Conservation (phyloP, 768 basidiomycete species). For the Melanogaster broomeanus region DNA sequence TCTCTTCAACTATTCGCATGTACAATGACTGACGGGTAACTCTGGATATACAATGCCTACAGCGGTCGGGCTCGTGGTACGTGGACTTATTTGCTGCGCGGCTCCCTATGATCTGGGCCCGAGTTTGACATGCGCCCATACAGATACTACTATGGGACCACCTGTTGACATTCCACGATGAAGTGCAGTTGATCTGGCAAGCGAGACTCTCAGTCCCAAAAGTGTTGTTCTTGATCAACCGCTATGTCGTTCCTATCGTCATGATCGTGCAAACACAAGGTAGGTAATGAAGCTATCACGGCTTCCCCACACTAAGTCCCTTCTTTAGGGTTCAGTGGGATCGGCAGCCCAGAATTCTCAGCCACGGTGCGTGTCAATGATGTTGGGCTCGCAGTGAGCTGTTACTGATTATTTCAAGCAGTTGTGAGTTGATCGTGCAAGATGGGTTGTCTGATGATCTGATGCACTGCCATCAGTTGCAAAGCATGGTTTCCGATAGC, state of each 20-base stretch:
- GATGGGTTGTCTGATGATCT: neutral
- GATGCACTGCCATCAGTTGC: constrained; percentile 18
- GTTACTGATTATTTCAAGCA: neutral
- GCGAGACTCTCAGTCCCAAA: constrained; percentile 31
- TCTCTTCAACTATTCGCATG: neutral
- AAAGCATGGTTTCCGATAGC: constrained; percentile 19
- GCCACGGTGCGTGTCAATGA: constrained; percentile 2
- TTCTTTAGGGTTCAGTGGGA: constrained; percentile 25
- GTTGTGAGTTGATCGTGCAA: constrained; percentile 16
- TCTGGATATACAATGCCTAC: neutral
- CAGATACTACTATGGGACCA: constrained; percentile 38
- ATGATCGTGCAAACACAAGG: constrained; percentile 34
- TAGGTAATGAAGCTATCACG: constrained; percentile 12
- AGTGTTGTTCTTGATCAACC: constrained; percentile 34
- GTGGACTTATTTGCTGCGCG: constrained; percentile 1
- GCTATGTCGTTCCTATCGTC: constrained; percentile 32
- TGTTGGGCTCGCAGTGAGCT: neutral
- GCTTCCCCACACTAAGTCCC: neutral
- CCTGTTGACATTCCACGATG: constrained; percentile 33
- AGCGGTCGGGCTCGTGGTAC: constrained; percentile 29
- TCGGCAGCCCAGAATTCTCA: constrained; percentile 6
- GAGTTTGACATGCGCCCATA: neutral
- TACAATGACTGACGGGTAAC: constrained; percentile 4
- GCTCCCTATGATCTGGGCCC: neutral
- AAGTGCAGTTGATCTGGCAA: constrained; percentile 34